Base-by-base conservation (phyloP, 1,139 yeast species). In the Martiniozyma asiatica region DNA sequence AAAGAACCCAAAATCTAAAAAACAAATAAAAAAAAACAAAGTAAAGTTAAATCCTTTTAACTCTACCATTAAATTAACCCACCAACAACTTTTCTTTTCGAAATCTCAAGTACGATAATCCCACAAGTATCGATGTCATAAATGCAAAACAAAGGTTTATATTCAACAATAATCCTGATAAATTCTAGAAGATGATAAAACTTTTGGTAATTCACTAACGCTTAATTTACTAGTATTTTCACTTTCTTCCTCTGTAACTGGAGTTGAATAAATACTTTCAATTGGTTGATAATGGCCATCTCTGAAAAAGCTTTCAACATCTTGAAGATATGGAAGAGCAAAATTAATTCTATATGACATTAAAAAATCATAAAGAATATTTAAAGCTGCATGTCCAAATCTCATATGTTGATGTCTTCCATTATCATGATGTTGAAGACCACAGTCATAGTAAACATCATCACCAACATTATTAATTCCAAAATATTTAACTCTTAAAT, bases 381-480 rank as follows among this genome's bases (percentile, higher is more conserved):
- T 41, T 16, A 51, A 32, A 3, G 45, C 37, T n/a, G 39, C 27
- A 26, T 41, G 41, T 14, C 36, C 38, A 26, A 49, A 47, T 13
- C 30, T 33, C 18, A 40, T 32, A 27, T 41, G 35, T 21, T 35
- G 33, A 26, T 45, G 48, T 7, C 38, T 33, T 12, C 30, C 36
- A 16, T 31, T 25, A 14, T 38, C 34, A 20, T 41, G 42, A 33
- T 45, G 51, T 6, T 37, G 34, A 14, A 42, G 26, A 10, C 53
- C 53, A 35, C 53, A 46, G 22, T 51, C 55, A 37, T 48, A 50
- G 25, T 48, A 45, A 22, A 49, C 38, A 3, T 48, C 34, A 34
- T 56, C 61, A 8, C 77, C 75, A 11, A 65, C 73, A 44, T 71
- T 67, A 15, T 58, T 49, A 25, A 69, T 50, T 34, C 58, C 58